Evolutionary conservation across 305 asterid genomes (phyloP).

Genomic region (Solanum chacoense): DNA sequence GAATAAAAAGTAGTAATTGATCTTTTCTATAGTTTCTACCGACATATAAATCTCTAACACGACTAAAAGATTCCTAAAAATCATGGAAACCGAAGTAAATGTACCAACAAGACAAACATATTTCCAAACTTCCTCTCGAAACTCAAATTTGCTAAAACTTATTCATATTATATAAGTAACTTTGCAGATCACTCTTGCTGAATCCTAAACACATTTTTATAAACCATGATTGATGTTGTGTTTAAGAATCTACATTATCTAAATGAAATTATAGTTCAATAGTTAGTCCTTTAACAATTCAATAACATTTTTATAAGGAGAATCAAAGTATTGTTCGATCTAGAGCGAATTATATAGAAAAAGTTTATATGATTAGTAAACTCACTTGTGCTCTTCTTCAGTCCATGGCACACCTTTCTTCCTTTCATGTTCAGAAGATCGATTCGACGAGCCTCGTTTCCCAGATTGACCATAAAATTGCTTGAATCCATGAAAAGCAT

Average conservation of each 20-base stretch:
- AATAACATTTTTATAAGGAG: not conserved
- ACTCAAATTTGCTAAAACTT: not conserved
- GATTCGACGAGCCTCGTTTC: slow-evolving; percentile 17
- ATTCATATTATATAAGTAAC: not conserved
- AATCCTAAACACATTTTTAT: not conserved
- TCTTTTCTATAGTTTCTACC: not conserved
- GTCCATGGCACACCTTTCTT: slow-evolving; percentile 95
- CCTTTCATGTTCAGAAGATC: slow-evolving; percentile 61
- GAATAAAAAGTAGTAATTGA: not conserved
- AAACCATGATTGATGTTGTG: not conserved
- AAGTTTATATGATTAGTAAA: not conserved
- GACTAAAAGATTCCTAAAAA: not conserved
- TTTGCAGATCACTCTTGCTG: not conserved
- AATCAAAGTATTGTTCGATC: not conserved
- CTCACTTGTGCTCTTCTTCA: slow-evolving; percentile 88
- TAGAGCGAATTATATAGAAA: not conserved
- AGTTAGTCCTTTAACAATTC: not conserved
- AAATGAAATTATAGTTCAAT: not conserved
- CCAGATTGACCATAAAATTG: slow-evolving; percentile 31
- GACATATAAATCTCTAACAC: not conserved
- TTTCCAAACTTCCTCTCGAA: not conserved
- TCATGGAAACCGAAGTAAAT: not conserved
- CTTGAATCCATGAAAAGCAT: slow-evolving; percentile 29
- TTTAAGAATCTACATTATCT: not conserved
- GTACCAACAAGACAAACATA: not conserved